These are phyloP conservation scores for Pleoardoris graminearum DNA, from an alignment of 2,329 filamentous ascomycete genomes.

Conservation along the genomic window DNA sequence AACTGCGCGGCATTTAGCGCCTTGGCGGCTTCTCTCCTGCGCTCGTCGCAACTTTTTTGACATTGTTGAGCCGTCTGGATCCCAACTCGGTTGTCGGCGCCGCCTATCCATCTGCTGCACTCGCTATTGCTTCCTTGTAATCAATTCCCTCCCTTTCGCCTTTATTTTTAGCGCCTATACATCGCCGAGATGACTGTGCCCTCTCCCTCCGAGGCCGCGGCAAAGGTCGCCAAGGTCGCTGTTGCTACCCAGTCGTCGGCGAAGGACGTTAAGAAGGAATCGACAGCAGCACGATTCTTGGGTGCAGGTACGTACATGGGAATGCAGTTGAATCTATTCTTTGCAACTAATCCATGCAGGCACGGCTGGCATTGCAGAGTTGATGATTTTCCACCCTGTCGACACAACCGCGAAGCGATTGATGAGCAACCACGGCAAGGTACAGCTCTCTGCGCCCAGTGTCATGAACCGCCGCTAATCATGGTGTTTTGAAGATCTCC, in stretches of 20 bases:
- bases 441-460: conserved; percentile 38
- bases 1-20: conserved; percentile 3
- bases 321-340: too few relatives aligned
- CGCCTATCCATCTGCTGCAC: neutral
- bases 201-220: conserved; percentile 32
- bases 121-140: too few relatives aligned
- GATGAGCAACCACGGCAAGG: conserved; percentile 94
- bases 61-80: neutral
- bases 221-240: conserved; percentile 35
- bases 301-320: conserved; percentile 74
- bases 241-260: conserved; percentile 48
- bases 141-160: neutral
- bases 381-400: conserved; percentile 79
- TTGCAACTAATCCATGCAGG: conserved; percentile 58
- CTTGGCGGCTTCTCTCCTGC: conserved; percentile 10
- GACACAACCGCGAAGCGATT: conserved; percentile 98
- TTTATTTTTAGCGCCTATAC: neutral
- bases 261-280: conserved; percentile 79
- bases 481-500: conserved; percentile 52
- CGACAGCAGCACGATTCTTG: conserved; percentile 80
- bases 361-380: conserved; percentile 88
- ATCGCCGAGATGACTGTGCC: conserved; percentile 29
- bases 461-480: conserved; percentile 17
- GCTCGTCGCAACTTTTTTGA: conserved; percentile 14
- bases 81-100: conserved; percentile 1